A percentile compares a stretch with the other conserved stretches of the same genome.
Evolutionary conservation across 805 yeast genomes (phyloP).

Genomic region (Yarrowia osloensis): DNA sequence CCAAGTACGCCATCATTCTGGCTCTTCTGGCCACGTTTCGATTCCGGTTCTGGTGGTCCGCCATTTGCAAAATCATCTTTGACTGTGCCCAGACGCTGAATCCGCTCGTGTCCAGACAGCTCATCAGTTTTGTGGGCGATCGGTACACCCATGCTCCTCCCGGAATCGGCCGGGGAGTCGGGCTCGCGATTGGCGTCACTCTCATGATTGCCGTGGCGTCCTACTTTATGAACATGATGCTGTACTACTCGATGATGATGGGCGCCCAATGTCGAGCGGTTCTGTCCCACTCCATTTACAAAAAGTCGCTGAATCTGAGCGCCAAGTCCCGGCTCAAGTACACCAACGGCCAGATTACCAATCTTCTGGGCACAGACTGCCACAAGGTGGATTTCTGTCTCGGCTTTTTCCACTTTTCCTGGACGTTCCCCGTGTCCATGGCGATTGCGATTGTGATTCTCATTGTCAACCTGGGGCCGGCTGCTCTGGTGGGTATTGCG

Average conservation of each 20-base stretch:
- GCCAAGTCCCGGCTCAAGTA: conserved; percentile 54
- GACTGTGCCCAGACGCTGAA: conserved; percentile 50
- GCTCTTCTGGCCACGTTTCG: conserved; percentile 44
- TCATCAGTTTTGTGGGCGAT: conserved; percentile 67
- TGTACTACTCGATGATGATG: conserved; percentile 56
- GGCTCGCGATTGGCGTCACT: conserved; percentile 70
- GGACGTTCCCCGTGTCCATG: conserved; percentile 61
- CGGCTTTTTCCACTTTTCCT: conserved; percentile 60
- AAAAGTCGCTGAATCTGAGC: conserved; percentile 61
- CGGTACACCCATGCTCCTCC: conserved; percentile 45
- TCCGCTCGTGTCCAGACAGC: conserved; percentile 63
- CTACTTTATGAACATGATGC: conserved; percentile 57
- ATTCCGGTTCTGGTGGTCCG: conserved; percentile 41
- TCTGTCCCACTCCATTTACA: conserved; percentile 64
- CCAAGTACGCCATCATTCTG: conserved; percentile 38
- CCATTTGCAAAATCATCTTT: conserved; percentile 37
- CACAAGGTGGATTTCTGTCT: conserved; percentile 71
- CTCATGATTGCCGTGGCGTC: conserved; percentile 55
- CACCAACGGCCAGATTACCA: conserved; percentile 65
- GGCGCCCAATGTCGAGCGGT: conserved; percentile 74
- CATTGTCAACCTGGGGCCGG: conserved; percentile 62
- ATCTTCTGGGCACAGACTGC: conserved; percentile 70
- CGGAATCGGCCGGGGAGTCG: conserved; percentile 62
- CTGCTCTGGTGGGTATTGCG: conserved; percentile 64
- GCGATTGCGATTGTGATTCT: conserved; percentile 60